Conservation (phyloP, 2,329 filamentous ascomycete species). For the Drechslerella stenobrocha region DNA sequence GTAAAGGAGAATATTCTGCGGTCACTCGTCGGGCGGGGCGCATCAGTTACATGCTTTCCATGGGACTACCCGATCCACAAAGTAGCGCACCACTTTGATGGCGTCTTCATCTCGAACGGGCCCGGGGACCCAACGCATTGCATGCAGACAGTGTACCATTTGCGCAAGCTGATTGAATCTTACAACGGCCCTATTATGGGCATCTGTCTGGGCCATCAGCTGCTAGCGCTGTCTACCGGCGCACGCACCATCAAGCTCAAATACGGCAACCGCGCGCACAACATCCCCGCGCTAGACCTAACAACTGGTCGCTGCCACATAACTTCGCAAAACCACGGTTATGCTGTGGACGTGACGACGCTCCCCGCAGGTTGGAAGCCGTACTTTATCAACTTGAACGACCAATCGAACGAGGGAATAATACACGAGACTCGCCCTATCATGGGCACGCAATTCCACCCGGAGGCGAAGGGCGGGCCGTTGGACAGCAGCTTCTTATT, state of each 20-base stretch:
- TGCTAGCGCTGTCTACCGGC: slow-evolving; percentile 84
- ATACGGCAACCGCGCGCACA: slow-evolving; percentile 98
- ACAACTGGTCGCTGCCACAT: slow-evolving; percentile 98
- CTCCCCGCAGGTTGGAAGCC: slow-evolving; percentile 88
- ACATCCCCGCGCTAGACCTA: slow-evolving; percentile 92
- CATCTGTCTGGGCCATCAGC: slow-evolving; percentile 96
- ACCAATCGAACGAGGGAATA: slow-evolving; percentile 93
- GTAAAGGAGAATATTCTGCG: slow-evolving; percentile 99
- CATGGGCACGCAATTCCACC: slow-evolving; percentile 98
- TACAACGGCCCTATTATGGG: slow-evolving; percentile 94
- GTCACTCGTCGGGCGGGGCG: slow-evolving; percentile 86
- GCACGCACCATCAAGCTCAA: slow-evolving; percentile 95
- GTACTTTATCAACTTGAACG: slow-evolving; percentile 98
- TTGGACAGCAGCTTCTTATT: slow-evolving; percentile 96
- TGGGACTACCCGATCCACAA: slow-evolving; percentile 98
- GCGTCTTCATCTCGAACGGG: slow-evolving; percentile 98
- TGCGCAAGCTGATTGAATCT: slow-evolving; percentile 84
- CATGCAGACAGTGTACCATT: slow-evolving; percentile 89
- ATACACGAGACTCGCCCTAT: slow-evolving; percentile 95
- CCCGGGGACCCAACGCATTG: slow-evolving; percentile 98
- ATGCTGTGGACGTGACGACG: slow-evolving; percentile 84
- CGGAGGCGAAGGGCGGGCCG: slow-evolving; percentile 94
- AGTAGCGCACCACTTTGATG: slow-evolving; percentile 95
- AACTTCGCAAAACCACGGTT: slow-evolving; percentile 97
- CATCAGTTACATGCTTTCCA: slow-evolving; percentile 90